A percentile compares a stretch with the other conserved stretches of the same genome.
Conservation (phyloP, 2,329 filamentous ascomycete species). For the Apiospora kogelbergensis region DNA sequence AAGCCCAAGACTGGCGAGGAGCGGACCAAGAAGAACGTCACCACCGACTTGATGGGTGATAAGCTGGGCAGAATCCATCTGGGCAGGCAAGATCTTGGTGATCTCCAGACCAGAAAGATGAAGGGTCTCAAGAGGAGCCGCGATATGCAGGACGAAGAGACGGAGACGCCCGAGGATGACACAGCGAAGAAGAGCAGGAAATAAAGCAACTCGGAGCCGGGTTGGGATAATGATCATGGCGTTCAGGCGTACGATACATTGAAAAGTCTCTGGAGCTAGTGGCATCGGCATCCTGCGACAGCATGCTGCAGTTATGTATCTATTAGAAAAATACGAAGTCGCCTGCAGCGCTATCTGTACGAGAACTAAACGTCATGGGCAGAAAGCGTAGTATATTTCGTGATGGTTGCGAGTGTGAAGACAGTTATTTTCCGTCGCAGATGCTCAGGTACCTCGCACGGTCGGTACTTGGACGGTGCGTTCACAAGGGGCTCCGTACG, state of each 20-base stretch:
- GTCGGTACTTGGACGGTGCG: neutral
- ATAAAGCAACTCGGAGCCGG: conserved; percentile 15
- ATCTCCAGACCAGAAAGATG: conserved; percentile 97
- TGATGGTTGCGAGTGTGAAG: too few relatives aligned
- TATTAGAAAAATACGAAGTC: neutral
- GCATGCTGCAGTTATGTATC: neutral
- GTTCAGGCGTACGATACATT: conserved; percentile 4
- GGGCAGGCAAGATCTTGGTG: conserved; percentile 82
- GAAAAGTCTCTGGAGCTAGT: neutral
- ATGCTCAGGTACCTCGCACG: neutral
- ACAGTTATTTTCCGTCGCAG: too few relatives aligned
- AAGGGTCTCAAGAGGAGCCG: conserved; percentile 91
- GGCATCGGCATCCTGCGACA: neutral
- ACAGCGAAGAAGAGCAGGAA: conserved; percentile 38
- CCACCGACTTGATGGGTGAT: conserved; percentile 88
- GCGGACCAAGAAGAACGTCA: conserved; percentile 93
- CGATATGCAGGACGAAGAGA: conserved; percentile 57
- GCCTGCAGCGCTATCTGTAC: neutral
- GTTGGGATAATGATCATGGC: neutral
- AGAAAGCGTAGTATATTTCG: neutral
- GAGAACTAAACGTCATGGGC: neutral
- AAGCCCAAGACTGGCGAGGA: conserved; percentile 75
- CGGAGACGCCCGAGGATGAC: conserved; percentile 45
- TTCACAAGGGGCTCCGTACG: too few relatives aligned
- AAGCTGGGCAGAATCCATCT: conserved; percentile 94